A percentile compares a stretch with the other conserved stretches of the same genome.
Evolutionary conservation across 805 yeast species (phyloP).

Genomic region (Metschnikowia henanensis): DNA sequence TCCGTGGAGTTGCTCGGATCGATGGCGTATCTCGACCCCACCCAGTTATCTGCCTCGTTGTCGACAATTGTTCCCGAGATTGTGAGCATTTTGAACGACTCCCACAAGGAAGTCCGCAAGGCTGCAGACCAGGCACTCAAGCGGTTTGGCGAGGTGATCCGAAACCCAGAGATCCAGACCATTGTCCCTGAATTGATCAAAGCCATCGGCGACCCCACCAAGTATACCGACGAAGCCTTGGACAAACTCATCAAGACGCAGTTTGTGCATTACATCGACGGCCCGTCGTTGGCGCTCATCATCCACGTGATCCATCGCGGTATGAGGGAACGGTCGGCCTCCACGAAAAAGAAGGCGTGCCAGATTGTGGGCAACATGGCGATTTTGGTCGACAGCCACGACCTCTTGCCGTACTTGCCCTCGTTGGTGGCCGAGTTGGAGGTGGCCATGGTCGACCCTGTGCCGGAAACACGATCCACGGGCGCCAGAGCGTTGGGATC

Average conservation of each 20-base stretch:
- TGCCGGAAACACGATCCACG: constrained; percentile 94
- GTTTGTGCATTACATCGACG: constrained; percentile 96
- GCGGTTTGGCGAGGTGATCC: constrained; percentile 93
- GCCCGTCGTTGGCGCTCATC: constrained; percentile 93
- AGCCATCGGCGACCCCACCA: constrained; percentile 96
- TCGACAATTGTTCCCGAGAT: constrained; percentile 94
- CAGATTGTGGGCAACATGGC: constrained; percentile 99
- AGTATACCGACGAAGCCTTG: constrained; percentile 81
- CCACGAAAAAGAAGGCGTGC: constrained; percentile 89
- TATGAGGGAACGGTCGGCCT: constrained; percentile 91
- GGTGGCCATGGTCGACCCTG: constrained; percentile 97
- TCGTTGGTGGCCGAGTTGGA: constrained; percentile 81
- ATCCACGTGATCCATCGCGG: constrained; percentile 96
- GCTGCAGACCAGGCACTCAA: constrained; percentile 90
- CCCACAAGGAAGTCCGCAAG: constrained; percentile 95
- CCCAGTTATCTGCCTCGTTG: constrained; percentile 86
- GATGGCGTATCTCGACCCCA: constrained; percentile 96
- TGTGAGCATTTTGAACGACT: constrained; percentile 90
- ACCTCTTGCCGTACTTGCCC: constrained; percentile 79
- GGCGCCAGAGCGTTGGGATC: constrained; percentile 98
- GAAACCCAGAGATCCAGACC: constrained; percentile 95
- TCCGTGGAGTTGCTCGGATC: constrained; percentile 95
- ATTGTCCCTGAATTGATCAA: constrained; percentile 82
- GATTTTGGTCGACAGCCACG: constrained; percentile 85
- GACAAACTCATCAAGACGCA: constrained; percentile 86